phyloP scores from a whole-genome alignment of 192 early-diverging fungal genomes.

The Mortierella hygrophila region DNA sequence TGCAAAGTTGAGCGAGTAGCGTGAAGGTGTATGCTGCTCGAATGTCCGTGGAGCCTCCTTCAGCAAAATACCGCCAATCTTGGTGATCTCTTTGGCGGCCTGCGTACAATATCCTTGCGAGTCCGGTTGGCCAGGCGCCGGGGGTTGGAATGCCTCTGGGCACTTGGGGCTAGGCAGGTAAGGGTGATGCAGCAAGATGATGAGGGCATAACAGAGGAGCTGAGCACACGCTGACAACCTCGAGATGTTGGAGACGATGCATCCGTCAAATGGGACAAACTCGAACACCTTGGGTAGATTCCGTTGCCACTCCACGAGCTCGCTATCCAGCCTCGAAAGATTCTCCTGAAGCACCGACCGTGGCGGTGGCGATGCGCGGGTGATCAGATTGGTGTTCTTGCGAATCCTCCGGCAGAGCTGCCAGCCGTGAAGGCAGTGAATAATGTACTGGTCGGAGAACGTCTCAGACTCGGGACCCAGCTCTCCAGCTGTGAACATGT shows the following conservation, averaged over 20 bases:
- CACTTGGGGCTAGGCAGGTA: conserved; percentile 50
- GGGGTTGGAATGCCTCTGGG: conserved; percentile 38
- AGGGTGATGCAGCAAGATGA: conserved; percentile 48
- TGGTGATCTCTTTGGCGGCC: conserved; percentile 53
- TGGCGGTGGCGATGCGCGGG: conserved; percentile 19
- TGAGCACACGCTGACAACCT: conserved; percentile 30
- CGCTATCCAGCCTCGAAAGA: conserved; percentile 35
- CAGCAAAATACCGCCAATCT: conserved; percentile 40
- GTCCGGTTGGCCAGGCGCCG: conserved; percentile 20
- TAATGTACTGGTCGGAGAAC: conserved; percentile 45
- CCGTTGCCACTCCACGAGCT: conserved; percentile 48
- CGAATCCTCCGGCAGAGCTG: conserved; percentile 46
- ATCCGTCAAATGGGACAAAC: conserved; percentile 33
- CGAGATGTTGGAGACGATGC: conserved; percentile 32
- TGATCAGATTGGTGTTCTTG: conserved; percentile 46
- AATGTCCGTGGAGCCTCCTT: conserved; percentile 38
- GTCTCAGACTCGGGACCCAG: conserved; percentile 43
- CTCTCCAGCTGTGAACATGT: conserved; percentile 43
- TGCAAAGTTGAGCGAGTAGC: conserved; percentile 49
- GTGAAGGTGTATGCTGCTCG: conserved; percentile 44
- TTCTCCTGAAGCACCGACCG: conserved; percentile 33
- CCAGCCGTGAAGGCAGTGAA: conserved; percentile 51
- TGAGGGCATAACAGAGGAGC: conserved; percentile 46
- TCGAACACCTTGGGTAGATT: conserved; percentile 17
- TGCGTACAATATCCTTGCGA: conserved; percentile 54